A percentile compares a stretch with the other conserved stretches of the same genome.
These are phyloP conservation scores for Aschersonia sp. DNA, from an alignment of 2,329 filamentous ascomycete genomes.

Conservation along the genomic window DNA sequence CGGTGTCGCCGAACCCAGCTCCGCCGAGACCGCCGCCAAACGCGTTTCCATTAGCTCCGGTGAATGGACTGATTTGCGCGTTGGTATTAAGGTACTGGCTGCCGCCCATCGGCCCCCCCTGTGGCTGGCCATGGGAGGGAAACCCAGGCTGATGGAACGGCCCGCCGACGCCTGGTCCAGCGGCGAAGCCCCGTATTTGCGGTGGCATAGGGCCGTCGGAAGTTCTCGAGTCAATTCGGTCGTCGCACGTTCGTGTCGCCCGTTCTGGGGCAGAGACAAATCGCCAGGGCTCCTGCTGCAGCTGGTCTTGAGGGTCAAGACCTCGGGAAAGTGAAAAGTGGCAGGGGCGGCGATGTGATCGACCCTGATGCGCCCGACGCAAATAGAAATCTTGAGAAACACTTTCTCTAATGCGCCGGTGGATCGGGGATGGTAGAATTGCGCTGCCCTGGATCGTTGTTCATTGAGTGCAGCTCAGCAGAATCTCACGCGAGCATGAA, in stretches of 20 bases:
- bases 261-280: too few relatives aligned
- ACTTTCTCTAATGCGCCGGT: slow-evolving; percentile 15
- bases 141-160: slow-evolving; percentile 34
- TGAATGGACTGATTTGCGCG: slow-evolving; percentile 53
- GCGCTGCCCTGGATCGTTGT: slow-evolving; percentile 5
- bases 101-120: slow-evolving; percentile 39
- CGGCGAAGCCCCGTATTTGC: slow-evolving; percentile 22
- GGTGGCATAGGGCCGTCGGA: slow-evolving; percentile 16
- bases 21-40: slow-evolving; percentile 44
- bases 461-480: slow-evolving; percentile 6
- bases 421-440: slow-evolving; percentile 5
- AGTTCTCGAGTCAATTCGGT: too few relatives aligned
- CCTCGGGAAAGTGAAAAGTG: too few relatives aligned
- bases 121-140: slow-evolving; percentile 35
- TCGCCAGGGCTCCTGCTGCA: not conserved
- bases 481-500: not conserved
- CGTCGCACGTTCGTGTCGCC: too few relatives aligned
- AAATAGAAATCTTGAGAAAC: not conserved
- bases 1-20: slow-evolving; percentile 49
- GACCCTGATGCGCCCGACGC: not conserved
- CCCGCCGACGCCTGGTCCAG: slow-evolving; percentile 20
- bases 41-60: slow-evolving; percentile 34
- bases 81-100: slow-evolving; percentile 63
- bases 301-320: too few relatives aligned
- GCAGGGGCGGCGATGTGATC: not conserved